Conservation (phyloP, 78 protist species). For the Tieghemostelium lacteum region DNA sequence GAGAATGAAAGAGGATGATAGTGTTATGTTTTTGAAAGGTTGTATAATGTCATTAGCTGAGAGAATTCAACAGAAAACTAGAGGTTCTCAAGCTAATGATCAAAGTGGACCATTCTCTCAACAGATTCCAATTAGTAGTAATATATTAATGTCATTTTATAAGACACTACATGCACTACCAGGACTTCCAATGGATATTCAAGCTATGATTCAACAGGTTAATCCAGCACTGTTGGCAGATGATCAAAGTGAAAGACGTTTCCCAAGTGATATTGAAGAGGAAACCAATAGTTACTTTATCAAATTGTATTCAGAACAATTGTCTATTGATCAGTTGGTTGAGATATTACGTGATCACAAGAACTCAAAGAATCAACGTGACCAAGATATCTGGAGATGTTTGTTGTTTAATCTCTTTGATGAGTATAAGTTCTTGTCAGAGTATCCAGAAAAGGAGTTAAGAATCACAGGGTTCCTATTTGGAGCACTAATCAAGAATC, state of each 20-base stretch:
- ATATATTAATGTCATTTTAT: slow-evolving; percentile 16
- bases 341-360: slow-evolving; percentile 68
- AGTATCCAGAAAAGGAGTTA: slow-evolving; percentile 95
- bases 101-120: not conserved
- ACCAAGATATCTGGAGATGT: slow-evolving; percentile 87
- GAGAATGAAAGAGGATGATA: slow-evolving; percentile 31
- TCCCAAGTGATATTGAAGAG: slow-evolving; percentile 87
- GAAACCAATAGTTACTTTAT: slow-evolving; percentile 90
- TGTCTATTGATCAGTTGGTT: slow-evolving; percentile 83
- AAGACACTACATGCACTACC: slow-evolving; percentile 20
- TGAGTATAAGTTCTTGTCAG: slow-evolving; percentile 93
- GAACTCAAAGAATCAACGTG: slow-evolving; percentile 73
- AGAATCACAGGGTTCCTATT: slow-evolving; percentile 91
- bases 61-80: not conserved
- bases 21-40: slow-evolving; percentile 46
- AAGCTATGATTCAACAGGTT: not conserved
- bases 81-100: not conserved
- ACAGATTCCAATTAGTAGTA: slow-evolving; percentile 36
- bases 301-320: slow-evolving; percentile 75
- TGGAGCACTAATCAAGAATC: slow-evolving; percentile 93
- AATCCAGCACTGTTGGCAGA: not conserved
- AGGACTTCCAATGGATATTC: slow-evolving; percentile 13
- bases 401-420: slow-evolving; percentile 96
- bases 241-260: slow-evolving; percentile 36
- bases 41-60: slow-evolving; percentile 58